Evolutionary conservation across 2,329 filamentous ascomycete genomes (phyloP).

Genomic region (Ustilaginoidea virens): DNA sequence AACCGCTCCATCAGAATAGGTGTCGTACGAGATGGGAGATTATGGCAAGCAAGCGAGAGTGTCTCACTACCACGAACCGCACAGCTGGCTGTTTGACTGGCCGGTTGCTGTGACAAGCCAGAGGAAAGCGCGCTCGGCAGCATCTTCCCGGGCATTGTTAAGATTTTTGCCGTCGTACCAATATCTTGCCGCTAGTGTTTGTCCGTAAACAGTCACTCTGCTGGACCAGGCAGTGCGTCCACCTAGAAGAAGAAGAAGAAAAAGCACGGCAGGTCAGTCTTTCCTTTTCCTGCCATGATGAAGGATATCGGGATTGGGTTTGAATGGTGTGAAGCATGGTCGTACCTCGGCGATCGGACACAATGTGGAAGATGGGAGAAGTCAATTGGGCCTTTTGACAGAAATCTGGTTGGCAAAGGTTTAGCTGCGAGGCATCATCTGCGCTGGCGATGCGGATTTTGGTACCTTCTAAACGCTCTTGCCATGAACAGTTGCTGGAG

Average conservation of each 20-base stretch:
- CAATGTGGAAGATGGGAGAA: constrained; percentile 49
- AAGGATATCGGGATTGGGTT: too few species aligned
- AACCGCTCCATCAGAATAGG: too few species aligned
- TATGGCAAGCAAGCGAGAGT: neutral
- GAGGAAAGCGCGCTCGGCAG: constrained; percentile 65
- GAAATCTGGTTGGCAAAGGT: too few species aligned
- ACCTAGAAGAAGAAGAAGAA: constrained; percentile 34
- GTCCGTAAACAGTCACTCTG: constrained; percentile 55
- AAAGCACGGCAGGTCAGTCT: too few species aligned
- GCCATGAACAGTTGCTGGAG: constrained; percentile 26
- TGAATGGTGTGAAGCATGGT: too few species aligned
- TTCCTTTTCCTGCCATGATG: too few species aligned
- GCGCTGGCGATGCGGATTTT: too few species aligned
- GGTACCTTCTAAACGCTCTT: constrained; percentile 40
- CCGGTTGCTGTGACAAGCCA: constrained; percentile 29
- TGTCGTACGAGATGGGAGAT: too few species aligned
- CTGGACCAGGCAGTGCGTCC: constrained; percentile 86
- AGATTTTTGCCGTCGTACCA: constrained; percentile 87
- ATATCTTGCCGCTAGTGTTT: constrained; percentile 55
- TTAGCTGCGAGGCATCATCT: too few species aligned
- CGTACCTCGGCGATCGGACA: constrained; percentile 61
- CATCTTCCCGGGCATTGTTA: constrained; percentile 80
- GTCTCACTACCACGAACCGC: constrained; percentile 9
- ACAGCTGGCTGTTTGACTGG: constrained; percentile 11
- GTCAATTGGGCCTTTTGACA: constrained; percentile 38